Evolutionary conservation across 305 asterid genomes (phyloP), one percentile per base, ranked within the genome.

Genomic region (Stenogyne calaminthoides): DNA sequence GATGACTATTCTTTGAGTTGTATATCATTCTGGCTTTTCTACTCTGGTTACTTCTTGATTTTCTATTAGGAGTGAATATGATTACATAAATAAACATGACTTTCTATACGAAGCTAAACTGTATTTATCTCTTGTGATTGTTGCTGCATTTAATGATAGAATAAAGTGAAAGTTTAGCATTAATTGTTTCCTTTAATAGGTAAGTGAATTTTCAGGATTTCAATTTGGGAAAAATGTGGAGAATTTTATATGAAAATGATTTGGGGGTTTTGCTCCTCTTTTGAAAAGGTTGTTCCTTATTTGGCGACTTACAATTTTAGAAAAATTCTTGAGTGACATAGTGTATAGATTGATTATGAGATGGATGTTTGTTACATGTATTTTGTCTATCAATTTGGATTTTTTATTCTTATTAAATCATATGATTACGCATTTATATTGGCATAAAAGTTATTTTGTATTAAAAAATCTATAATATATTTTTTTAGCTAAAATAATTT

Each of bases 1-100:
- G 69, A 60, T 6, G 54, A 46, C 39, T 58, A 18, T 79, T 9
- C 67, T 11, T 64, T 69, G 64, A 27, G 14, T 29, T 70, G 19
- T 71, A 63, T 55, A 54, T 29, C 58, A 49, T 73, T 72, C 47
- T 59, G n/a, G 47, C 27, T 47, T 60, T n/a, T n/a, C 18, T 29
- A 29, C 10, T 29, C 40, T n/a, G n/a, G 44, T 7, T 8, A 20
- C 32, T 55, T 14, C n/a, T 61, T 61, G 46, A n/a, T 59, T 59
- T 32, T 15, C 44, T 14, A n/a, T 59, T 60, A 34, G 3, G 25
- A 60, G 14, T 34, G 66, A 60, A 60, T 60, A 15, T 15, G 25
- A 60, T 60, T 60, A 34, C 47, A 61, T 82, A 87, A 83, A 37
- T 82, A 42, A 61, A 79, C 75, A 47, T 82, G 64, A 58, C 80